Evolutionary conservation across 2,329 filamentous ascomycete species (phyloP), one percentile per base, ranked within the genome.

Genomic region (Ophiocordyceps polyrhachis-furcata): DNA sequence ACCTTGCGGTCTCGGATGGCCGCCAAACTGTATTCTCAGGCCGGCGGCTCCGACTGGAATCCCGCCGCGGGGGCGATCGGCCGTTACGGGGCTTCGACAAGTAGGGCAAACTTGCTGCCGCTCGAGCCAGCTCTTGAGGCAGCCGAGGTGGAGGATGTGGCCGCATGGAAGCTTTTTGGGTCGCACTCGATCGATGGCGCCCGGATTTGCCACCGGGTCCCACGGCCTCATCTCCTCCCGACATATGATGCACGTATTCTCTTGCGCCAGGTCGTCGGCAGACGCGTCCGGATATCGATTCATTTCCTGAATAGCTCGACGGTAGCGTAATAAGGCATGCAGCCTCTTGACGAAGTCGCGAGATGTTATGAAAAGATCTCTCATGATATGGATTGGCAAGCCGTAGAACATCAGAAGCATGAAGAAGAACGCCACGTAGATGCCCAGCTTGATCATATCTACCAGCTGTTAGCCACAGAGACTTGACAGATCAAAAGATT

Each of bases 211-310:
- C 5, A 50, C 57, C 1, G 69, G 64, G 47, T 74, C 63, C 83
- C 86, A 94, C 1, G 81, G 78, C 31, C 76, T 76, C 91, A 98
- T 98, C 51, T 93, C 85, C 59, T 98, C 91, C 48, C 91, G 79
- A 61, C 91, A 98, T 45, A 98, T 94, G 53, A 98, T 98, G 61
- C 91, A 98, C 3, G 91, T 93, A 55, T 93, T 86, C 58, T 95
- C 89, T 43, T 83, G 73, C 25, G 71, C 68, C 21, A 98, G 75
- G 51, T 98, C 89, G 51, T 93, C 85, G 2, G 75, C 71, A 1
- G 84, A 94, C 1, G 91, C 91, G 58, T 98, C 91, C 5, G 84
- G 83, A 58, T 95, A 96, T 48, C 76, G 76, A 56, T 93, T 91
- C 87, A 98, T 96, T 58, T 96, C 86, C 52, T 82, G 75, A 3